Evolutionary conservation across 768 basidiomycete species (phyloP), one percentile per base, ranked within the genome.

Genomic region (Xanthoconium stramineum): DNA sequence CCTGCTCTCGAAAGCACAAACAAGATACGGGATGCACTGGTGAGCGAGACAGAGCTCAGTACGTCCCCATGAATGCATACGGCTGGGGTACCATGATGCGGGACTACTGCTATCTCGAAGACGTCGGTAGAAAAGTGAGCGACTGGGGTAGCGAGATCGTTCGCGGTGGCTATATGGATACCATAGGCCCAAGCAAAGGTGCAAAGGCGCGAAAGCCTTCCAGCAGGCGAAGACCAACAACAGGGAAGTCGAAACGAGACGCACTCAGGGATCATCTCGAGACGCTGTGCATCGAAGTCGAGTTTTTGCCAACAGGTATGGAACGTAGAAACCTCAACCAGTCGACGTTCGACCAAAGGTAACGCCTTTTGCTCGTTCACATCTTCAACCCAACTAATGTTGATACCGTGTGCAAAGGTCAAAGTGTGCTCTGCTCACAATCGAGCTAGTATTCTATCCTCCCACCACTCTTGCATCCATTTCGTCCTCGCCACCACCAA

Each of bases 51-150:
- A 86, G 85, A 64, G 83, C 76, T 0, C 80, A 79, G 3, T 91
- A 85, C 67, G 83, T 94, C 15, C 82, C 88, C 13, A 87, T 94
- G 84, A 93, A 91, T 62, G 67, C 83, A 62, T 96, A 93, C 65
- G 81, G 83, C 6, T 92, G 89, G 83, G 91, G 91, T 10, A 80
- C 82, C 29, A 87, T 96, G 85, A 89, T 93, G 85, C 81, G 86
- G 62, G 94, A 97, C 72, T 97, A 94, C 69, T 77, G 78, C 40
- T 94, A 85, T 68, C 76, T 97, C 61, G 94, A 97, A 72, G 89
- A 92, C 17, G 71, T 93, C 32, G 84, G 89, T 20, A 74, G 94
- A 60, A 85, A 80, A 61, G 85, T 88, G n/a, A 76, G 78, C 20
- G 83, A 82, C 13, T 90, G 88, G 85, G 91, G 88, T 0, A 69